Percentiles rank a stretch among this genome's conserved stretches.
Conservation (phyloP, 306 rosid genomes). For the Gastrolobium bilobum region DNA sequence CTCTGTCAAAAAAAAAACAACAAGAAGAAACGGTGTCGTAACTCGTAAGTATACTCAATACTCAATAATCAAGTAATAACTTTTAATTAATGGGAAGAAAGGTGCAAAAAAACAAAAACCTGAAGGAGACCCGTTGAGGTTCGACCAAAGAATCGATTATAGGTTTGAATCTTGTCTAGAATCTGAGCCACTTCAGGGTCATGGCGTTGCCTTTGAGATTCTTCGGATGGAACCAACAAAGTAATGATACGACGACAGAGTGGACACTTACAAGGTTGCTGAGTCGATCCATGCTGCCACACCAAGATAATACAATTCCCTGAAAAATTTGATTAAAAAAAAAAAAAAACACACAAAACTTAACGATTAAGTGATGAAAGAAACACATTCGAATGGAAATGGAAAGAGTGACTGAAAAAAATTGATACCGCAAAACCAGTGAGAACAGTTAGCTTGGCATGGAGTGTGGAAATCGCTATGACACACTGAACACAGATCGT, state of each 20-base stretch:
- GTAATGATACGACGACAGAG: conserved; percentile 85
- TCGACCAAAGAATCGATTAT: conserved; percentile 75
- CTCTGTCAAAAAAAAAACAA: conserved; percentile 58
- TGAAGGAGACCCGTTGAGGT: conserved; percentile 56
- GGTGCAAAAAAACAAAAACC: conserved; percentile 48
- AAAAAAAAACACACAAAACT: not conserved
- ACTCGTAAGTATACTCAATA: too few relatives aligned
- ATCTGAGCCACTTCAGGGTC: conserved; percentile 59
- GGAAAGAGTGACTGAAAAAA: not conserved
- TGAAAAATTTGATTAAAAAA: conserved; percentile 33
- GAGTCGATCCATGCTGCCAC: conserved; percentile 71
- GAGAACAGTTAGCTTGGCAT: conserved; percentile 94
- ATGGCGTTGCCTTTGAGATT: conserved; percentile 47
- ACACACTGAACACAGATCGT: conserved; percentile 85
- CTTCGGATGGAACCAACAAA: conserved; percentile 71
- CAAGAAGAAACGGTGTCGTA: not conserved
- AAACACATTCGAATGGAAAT: not conserved
- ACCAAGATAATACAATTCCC: conserved; percentile 82
- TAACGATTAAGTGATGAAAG: too few relatives aligned
- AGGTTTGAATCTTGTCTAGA: conserved; percentile 60
- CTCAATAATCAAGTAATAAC: too few relatives aligned
- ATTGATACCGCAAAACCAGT: conserved; percentile 88
- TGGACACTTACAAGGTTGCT: conserved; percentile 83
- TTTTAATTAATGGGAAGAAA: too few relatives aligned
- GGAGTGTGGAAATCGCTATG: conserved; percentile 74